Conservation (phyloP, 768 basidiomycete species). For the Pleurotus tuoliensis region DNA sequence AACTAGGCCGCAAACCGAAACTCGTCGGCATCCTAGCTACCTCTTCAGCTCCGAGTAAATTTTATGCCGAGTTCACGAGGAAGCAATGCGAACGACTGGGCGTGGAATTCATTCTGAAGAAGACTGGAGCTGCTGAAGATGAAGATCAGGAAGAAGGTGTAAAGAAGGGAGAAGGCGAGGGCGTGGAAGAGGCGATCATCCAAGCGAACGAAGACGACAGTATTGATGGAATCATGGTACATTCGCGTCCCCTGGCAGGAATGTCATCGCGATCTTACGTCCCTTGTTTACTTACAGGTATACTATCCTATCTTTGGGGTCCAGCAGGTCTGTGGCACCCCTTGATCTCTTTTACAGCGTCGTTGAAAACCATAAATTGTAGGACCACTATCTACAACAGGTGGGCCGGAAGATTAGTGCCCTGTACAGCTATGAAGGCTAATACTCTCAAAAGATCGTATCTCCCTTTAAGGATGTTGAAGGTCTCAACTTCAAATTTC, state of each 20-base stretch:
- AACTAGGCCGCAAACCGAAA: slow-evolving; percentile 49
- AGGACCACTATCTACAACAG: slow-evolving; percentile 98
- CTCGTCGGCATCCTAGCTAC: slow-evolving; percentile 92
- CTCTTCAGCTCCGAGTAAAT: slow-evolving; percentile 70
- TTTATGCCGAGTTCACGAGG: slow-evolving; percentile 87
- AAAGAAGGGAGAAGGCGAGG: slow-evolving; percentile 70
- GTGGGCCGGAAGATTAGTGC: slow-evolving; percentile 29
- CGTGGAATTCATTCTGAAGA: slow-evolving; percentile 78
- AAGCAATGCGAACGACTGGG: slow-evolving; percentile 90
- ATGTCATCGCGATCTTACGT: not conserved
- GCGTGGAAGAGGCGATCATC: slow-evolving; percentile 93
- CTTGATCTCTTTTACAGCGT: not conserved
- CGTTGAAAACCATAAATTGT: slow-evolving; percentile 9
- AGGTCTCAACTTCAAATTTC: slow-evolving; percentile 94
- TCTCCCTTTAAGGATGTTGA: slow-evolving; percentile 98
- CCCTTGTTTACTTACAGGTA: slow-evolving; percentile 45
- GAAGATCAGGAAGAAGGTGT: slow-evolving; percentile 29
- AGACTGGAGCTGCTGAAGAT: slow-evolving; percentile 53
- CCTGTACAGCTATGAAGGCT: not conserved
- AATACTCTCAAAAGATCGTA: slow-evolving; percentile 56
- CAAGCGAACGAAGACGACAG: slow-evolving; percentile 86
- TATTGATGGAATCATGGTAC: slow-evolving; percentile 94
- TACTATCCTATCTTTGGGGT: slow-evolving; percentile 96
- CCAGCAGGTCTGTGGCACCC: slow-evolving; percentile 59
- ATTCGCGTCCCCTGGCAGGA: slow-evolving; percentile 16